Base-by-base conservation (phyloP, 495 filamentous ascomycete species). In the Elasticomyces elasticus region DNA sequence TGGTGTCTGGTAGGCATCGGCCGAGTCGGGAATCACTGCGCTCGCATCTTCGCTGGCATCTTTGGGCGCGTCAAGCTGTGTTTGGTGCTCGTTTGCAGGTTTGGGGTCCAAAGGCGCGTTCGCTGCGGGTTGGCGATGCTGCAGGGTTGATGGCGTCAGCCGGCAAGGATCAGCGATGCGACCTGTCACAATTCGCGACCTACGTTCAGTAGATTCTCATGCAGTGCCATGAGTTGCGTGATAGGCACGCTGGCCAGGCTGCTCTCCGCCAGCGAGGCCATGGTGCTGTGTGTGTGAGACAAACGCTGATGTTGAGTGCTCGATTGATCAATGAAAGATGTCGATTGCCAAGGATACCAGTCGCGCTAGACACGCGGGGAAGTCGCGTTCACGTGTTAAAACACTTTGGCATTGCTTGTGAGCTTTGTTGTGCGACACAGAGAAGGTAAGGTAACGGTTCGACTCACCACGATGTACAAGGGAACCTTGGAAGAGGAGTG, bases 251-350 rank as follows among this genome's bases (percentile, higher is more conserved):
- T 62, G 20, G 48, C 49, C 6, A 62, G 17, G 30, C 54, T 62
- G 42, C 52, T 53, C 50, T 62, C 59, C 23, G 54, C 59, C 56
- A 54, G 27, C 24, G 59, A 57, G 1, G 47, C 59, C 59, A 62
- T 62, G 17, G 25, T 41, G 33, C 30, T 4, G 24, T 45, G 42
- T 27, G 42, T 45, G 42, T 24, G 17, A 23, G 11, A 23, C 20
- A 45, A 45, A 12, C 3, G 17, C 5, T 22, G 17, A 23, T 5
- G 3, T 19, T 12, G 20, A 3, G 11, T 9, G 17, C 20, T 27
- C 2, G 42, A 23, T 23, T 10, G 20, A 22, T 10, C 5, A 23
- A 17, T 40, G 30, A 40, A 5, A 40, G 4, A 17, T 13, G 13
- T 40, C 12, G 5, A 3, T 12, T 13, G 3, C 15, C n/a, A 45